phyloP scores from a whole-genome alignment of 768 basidiomycete species.

The Tephrocybe sp. region DNA sequence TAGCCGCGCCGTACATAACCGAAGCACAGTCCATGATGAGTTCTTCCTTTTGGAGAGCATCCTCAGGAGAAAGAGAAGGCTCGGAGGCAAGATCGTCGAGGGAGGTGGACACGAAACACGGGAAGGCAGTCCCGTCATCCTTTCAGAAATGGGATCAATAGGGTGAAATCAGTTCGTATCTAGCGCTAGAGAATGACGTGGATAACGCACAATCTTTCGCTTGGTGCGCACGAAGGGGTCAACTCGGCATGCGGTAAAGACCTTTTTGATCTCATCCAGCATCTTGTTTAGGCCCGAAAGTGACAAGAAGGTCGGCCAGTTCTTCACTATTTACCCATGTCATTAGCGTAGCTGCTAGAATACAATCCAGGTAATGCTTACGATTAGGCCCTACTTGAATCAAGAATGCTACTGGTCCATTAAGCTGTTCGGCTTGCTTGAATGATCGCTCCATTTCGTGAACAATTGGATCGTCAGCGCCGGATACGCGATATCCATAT shows the following conservation, averaged over 20 bases:
- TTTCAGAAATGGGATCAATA: neutral
- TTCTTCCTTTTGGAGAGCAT: constrained; percentile 12
- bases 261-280: constrained; percentile 4
- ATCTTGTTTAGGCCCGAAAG: constrained; percentile 1
- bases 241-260: constrained; percentile 6
- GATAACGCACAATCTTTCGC: constrained; percentile 6
- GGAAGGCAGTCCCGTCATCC: constrained; percentile 8
- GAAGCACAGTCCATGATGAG: constrained; percentile 19
- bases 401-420: constrained; percentile 7
- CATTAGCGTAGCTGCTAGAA: neutral
- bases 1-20: constrained; percentile 12
- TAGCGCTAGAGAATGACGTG: neutral
- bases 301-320: constrained; percentile 6
- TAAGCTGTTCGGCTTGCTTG: constrained; percentile 4
- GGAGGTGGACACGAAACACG: constrained; percentile 11
- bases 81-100: constrained; percentile 8
- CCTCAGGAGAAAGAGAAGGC: constrained; percentile 1
- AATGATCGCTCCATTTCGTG: constrained; percentile 12
- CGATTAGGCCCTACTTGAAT: constrained; percentile 5
- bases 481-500: constrained; percentile 8
- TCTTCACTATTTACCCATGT: constrained; percentile 4
- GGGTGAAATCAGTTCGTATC: neutral
- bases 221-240: constrained; percentile 11
- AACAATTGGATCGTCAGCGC: constrained; percentile 7
- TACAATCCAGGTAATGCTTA: neutral